Base-by-base conservation (phyloP, 768 basidiomycete genomes). In the Auriculariales sp. region DNA sequence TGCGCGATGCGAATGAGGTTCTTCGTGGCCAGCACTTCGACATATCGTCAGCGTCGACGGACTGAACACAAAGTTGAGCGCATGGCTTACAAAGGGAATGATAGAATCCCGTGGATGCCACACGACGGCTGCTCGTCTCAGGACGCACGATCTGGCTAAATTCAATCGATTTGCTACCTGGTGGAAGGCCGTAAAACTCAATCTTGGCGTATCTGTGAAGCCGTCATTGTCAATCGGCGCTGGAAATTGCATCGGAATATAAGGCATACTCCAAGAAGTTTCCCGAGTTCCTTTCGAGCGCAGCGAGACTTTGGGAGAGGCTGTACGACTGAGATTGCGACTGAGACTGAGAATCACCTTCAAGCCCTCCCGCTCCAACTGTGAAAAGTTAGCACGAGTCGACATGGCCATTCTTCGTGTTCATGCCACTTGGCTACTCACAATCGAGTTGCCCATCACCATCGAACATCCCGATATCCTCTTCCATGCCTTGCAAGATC, bases 71-170 rank as follows among this genome's bases (percentile, higher is more conserved):
- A 31, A 25, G 31, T 36, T 1, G 15, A 29, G n/a, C 36, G 49
- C 19, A 22, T 14, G 19, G 56, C 64, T 30, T 52, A 88, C 88
- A 86, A 35, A 91, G 71, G 60, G 86, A 88, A 55, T 91, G 85
- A 62, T 91, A 87, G 61, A 91, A 81, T 3, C 79, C 88, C 14
- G 83, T 77, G 7, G 87, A 79, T 9, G 84, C 88, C 31, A 90
- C 82, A 58, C 80, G 84, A 9, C 75, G 71, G 3, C 81, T 84
- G 56, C 81, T 86, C 1, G 81, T 75, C 36, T 64, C 59, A 53
- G 66, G 72, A 9, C 84, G 85, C 9, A 78, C 81, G 29, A 90
- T 70, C 28, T 69, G 71, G 51, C 82, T 76, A 58, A 89, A 86
- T 9, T 64, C 69, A 29, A 89, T 65, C 49, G 66, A 62, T 14